phyloP scores from a whole-genome alignment of 2,329 filamentous ascomycete species.

The Microdochium paspali region DNA sequence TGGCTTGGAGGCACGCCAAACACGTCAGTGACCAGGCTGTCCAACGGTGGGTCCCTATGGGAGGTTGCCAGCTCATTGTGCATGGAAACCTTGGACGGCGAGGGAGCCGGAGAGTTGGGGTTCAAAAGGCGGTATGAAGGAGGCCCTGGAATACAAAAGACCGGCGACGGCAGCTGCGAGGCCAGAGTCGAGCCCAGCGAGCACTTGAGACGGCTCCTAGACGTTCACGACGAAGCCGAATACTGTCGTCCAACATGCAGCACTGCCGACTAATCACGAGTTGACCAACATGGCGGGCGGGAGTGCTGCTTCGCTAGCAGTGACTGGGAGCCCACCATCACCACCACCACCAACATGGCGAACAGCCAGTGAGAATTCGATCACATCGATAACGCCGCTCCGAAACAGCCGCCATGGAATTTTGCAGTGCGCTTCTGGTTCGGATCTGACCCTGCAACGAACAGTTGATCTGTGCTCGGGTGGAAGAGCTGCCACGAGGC shows the following conservation, averaged over 20 bases:
- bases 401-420: not conserved
- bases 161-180: not conserved
- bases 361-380: not conserved
- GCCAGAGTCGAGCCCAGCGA: too few species aligned
- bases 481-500: not conserved
- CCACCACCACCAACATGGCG: not conserved
- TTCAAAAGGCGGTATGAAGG: conserved; percentile 18
- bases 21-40: not conserved
- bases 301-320: not conserved
- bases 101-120: conserved; percentile 10
- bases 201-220: too few species aligned
- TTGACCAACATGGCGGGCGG: not conserved
- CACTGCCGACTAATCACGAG: not conserved
- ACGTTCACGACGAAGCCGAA: too few species aligned
- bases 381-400: not conserved
- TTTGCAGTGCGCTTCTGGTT: not conserved
- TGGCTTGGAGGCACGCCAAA: not conserved
- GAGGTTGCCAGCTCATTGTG: conserved; percentile 24
- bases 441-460: not conserved
- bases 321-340: too few species aligned
- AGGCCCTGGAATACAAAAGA: not conserved
- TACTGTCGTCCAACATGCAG: too few species aligned
- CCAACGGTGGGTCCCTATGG: conserved; percentile 16
- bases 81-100: conserved; percentile 9
- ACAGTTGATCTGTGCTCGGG: not conserved